A percentile compares a stretch with the other conserved stretches of the same genome.
Conservation (phyloP, 768 basidiomycete genomes). For the Suillus subaureus region DNA sequence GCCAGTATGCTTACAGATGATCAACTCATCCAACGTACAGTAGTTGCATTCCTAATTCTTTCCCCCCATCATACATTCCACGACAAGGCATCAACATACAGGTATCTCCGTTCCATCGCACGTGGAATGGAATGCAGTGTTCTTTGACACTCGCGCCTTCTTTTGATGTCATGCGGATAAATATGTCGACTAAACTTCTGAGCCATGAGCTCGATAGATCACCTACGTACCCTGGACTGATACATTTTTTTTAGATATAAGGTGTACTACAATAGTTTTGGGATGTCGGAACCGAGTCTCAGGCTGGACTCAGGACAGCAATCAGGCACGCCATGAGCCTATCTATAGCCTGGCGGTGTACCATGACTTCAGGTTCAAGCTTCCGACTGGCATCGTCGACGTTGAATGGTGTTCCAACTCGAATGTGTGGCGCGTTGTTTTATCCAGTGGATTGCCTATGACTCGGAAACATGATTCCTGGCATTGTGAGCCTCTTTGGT, state of each 20-base stretch:
- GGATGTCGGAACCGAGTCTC: not conserved
- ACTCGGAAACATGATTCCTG: not conserved
- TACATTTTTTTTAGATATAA: not conserved
- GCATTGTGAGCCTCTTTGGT: not conserved
- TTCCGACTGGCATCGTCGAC: not conserved
- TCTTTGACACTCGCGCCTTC: not conserved
- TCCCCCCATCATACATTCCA: not conserved
- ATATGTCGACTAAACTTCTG: not conserved
- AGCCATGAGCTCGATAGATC: too few species aligned
- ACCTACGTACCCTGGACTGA: not conserved
- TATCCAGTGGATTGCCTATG: not conserved
- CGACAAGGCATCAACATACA: not conserved
- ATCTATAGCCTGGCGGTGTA: not conserved
- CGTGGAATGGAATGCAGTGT: not conserved
- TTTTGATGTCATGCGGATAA: not conserved
- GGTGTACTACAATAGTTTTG: not conserved
- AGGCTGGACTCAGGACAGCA: not conserved
- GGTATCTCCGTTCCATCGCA: not conserved
- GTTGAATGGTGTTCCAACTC: not conserved
- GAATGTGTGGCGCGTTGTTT: not conserved
- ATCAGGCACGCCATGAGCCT: not conserved
- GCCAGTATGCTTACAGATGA: too few species aligned
- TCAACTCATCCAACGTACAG: not conserved
- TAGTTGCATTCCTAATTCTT: not conserved
- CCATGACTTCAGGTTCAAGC: too few species aligned